A percentile compares a stretch with the other conserved stretches of the same genome.
Evolutionary conservation across 1,284 basidiomycete species (phyloP).

Genomic region (Apiotrichum mycotoxinovorans): DNA sequence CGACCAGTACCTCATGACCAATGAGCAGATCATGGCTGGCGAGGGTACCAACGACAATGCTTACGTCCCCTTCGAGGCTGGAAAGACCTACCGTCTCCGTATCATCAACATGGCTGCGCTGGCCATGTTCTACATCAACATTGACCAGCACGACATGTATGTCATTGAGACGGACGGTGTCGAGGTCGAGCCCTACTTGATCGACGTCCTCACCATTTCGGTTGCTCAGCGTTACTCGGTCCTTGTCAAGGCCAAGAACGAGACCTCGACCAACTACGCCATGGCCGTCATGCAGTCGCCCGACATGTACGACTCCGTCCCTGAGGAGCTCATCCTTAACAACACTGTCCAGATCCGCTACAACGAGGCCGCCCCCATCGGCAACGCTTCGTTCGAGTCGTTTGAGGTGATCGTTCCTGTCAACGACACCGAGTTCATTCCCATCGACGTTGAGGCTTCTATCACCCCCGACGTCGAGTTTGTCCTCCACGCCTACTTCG

Average conservation of each 20-base stretch:
- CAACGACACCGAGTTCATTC: conserved; percentile 51
- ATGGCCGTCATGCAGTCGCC: conserved; percentile 85
- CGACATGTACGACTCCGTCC: conserved; percentile 70
- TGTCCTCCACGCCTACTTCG: conserved; percentile 51
- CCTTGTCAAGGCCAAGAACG: conserved; percentile 82
- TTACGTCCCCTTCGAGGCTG: conserved; percentile 74
- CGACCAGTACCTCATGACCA: conserved; percentile 62
- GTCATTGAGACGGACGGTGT: conserved; percentile 87
- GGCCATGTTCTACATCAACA: conserved; percentile 72
- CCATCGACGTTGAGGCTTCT: conserved; percentile 41
- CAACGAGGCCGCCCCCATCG: conserved; percentile 49
- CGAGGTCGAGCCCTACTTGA: conserved; percentile 68
- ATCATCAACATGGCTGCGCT: conserved; percentile 69
- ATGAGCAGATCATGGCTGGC: conserved; percentile 47
- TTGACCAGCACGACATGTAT: conserved; percentile 86
- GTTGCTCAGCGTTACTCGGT: conserved; percentile 93
- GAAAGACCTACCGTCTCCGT: conserved; percentile 65
- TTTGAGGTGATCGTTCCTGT: conserved; percentile 24
- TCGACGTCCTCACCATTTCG: conserved; percentile 67
- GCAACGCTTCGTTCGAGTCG: conserved; percentile 7
- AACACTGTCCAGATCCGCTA: conserved; percentile 71
- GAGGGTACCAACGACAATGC: conserved; percentile 70
- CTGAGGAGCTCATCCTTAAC: conserved; percentile 68
- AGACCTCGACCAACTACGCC: conserved; percentile 75
- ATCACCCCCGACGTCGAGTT: conserved; percentile 44